A percentile compares a stretch with the other conserved stretches of the same genome.
These are phyloP conservation scores for Phascolomyces articulosus DNA, from an alignment of 371 early-diverging fungal genomes.

Conservation along the genomic window DNA sequence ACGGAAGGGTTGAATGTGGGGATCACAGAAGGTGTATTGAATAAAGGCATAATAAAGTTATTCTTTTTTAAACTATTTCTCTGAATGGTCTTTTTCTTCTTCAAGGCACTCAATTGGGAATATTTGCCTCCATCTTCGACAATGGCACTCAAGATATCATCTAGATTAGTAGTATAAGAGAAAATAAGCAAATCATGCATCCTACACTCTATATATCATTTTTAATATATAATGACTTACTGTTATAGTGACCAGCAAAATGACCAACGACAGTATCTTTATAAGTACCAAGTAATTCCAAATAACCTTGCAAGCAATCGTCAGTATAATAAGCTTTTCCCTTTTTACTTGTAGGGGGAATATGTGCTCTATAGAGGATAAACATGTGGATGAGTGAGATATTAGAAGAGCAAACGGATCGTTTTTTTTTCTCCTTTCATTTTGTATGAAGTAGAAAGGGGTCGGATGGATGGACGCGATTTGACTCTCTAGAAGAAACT, in stretches of 20 bases:
- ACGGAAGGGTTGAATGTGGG: conserved; percentile 54
- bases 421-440: too few species aligned
- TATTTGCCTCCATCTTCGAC: conserved; percentile 8
- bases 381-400: too few species aligned
- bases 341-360: conserved; percentile 43
- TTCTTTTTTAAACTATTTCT: background rate
- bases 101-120: background rate
- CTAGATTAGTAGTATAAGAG: too few species aligned
- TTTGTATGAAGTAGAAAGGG: too few species aligned
- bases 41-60: conserved; percentile 28
- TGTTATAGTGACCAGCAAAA: conserved; percentile 54
- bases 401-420: too few species aligned
- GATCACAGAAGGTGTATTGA: conserved; percentile 51
- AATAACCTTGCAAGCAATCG: conserved; percentile 37
- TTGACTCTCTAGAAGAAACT: too few species aligned
- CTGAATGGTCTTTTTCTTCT: conserved; percentile 9
- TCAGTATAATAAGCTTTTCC: conserved; percentile 23
- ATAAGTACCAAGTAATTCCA: conserved; percentile 42
- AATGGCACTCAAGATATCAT: conserved; percentile 28
- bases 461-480: too few species aligned
- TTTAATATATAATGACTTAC: too few species aligned
- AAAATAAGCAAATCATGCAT: too few species aligned
- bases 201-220: too few species aligned
- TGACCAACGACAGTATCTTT: conserved; percentile 40
- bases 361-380: conserved; percentile 40